Conservation (phyloP, 1,284 basidiomycete genomes). For the Pterulicium gracile region DNA sequence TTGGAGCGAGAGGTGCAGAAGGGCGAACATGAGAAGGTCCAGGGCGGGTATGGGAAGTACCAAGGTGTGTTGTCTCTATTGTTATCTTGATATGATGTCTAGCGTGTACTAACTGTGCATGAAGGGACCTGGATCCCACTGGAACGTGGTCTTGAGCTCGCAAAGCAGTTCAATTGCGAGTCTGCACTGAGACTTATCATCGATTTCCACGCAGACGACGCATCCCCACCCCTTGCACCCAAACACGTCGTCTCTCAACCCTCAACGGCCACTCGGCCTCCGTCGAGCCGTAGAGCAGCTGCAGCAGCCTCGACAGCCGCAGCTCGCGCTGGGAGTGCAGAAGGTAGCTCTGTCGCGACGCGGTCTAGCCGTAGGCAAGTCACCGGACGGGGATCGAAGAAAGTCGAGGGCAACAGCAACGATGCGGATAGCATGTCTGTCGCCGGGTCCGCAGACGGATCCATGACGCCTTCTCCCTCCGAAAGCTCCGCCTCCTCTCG, state of each 20-base stretch:
- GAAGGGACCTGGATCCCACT: constrained; percentile 98
- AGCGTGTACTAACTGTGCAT: not conserved
- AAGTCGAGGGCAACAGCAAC: constrained; percentile 35
- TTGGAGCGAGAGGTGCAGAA: constrained; percentile 98
- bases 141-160: constrained; percentile 78
- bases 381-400: constrained; percentile 5
- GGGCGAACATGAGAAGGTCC: constrained; percentile 98
- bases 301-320: constrained; percentile 46
- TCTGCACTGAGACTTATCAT: constrained; percentile 86
- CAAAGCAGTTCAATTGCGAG: constrained; percentile 92
- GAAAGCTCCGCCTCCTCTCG: constrained; percentile 79
- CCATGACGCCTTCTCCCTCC: constrained; percentile 80
- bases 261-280: not conserved
- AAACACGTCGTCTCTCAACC: constrained; percentile 70
- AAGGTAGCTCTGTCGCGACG: constrained; percentile 31
- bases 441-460: constrained; percentile 67
- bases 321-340: constrained; percentile 36
- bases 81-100: not conserved
- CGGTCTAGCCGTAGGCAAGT: constrained; percentile 43
- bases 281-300: too few relatives aligned
- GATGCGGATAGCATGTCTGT: constrained; percentile 51
- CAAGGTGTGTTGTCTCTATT: constrained; percentile 59
- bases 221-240: constrained; percentile 92
- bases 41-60: constrained; percentile 99
- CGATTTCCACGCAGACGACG: constrained; percentile 85